Base-by-base conservation (phyloP, 2,329 filamentous ascomycete species). In the Botrytis hyacinthi region DNA sequence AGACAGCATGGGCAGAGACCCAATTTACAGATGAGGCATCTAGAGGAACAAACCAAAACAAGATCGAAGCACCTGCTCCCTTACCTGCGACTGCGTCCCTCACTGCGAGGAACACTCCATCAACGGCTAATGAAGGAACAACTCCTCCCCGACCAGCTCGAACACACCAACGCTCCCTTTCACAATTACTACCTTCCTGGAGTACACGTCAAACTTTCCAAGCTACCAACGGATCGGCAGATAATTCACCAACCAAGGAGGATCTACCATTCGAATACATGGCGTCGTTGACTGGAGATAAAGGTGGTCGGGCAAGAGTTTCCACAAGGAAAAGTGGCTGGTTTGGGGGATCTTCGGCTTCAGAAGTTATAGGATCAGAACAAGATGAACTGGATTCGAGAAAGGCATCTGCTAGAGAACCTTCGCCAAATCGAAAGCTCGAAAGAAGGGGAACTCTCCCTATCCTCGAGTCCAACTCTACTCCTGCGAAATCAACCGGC, bases 211-310 rank as follows among this genome's bases (percentile, higher is more conserved):
- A 70, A 29, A 77, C 68, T 40, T 76, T 76, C 35, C 70, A 71
- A 32, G 76, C 75, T 40, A 69, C 73, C 6, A 73, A 77, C 59
- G 59, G 74, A 44, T 74, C 70, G 37, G 35, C 61, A 35, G 72
- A 57, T 32, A 67, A 20, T 42, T 62, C 71, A 59, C 75, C 75
- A 9, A 73, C 63, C 18, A 76, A 76, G 73, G 74, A 76, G 74
- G 72, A 73, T 32, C 66, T 72, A 61, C 72, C 75, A 8, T 71
- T 73, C 40, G 76, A 76, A 51, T 78, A 78, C 68, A 80, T 78
- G 78, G 74, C 78, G 72, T 78, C 77, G 35, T 71, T 80, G 9
- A 78, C 79, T 6, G 79, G 79, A 42, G 79, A 80, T 70, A 76
- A 75, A 65, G 77, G 78, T 37, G 77, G 77, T 26, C 59, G 76